Percentiles rank a stretch among this genome's conserved stretches.
Conservation (phyloP, 2,329 filamentous ascomycete species). For the Fusarium humuli region DNA sequence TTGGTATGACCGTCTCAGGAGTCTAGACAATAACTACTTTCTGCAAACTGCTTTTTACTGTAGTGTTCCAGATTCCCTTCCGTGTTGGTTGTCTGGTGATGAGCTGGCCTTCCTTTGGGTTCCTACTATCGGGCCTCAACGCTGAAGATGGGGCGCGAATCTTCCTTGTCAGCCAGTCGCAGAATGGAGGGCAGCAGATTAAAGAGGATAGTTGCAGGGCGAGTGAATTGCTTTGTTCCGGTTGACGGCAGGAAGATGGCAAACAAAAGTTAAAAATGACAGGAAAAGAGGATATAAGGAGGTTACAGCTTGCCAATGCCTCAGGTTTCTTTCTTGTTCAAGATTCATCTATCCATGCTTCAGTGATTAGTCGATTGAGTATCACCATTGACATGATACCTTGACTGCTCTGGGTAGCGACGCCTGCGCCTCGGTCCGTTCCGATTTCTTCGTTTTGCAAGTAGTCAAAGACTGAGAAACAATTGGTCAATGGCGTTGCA, state of each 20-base stretch:
- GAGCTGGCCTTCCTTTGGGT: constrained; percentile 24
- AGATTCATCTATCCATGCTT: constrained; percentile 2
- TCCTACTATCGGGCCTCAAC: constrained; percentile 38
- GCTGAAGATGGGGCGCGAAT: constrained; percentile 35
- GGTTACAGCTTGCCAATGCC: constrained; percentile 36
- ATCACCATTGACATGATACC: background rate
- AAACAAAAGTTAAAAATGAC: constrained; percentile 31
- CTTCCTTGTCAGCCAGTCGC: constrained; percentile 31
- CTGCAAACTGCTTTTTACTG: background rate
- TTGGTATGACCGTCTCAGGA: background rate
- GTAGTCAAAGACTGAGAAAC: constrained; percentile 14
- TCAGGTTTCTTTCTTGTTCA: constrained; percentile 13
- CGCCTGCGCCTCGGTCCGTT: constrained; percentile 41
- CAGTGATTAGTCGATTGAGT: background rate
- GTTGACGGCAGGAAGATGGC: constrained; percentile 27
- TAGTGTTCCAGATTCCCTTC: background rate
- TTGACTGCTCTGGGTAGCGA: constrained; percentile 16
- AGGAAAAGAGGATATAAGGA: constrained; percentile 35
- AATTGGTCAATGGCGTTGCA: constrained; percentile 32
- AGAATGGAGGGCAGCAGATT: constrained; percentile 36
- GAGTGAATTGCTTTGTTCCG: constrained; percentile 26
- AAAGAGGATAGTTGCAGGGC: constrained; percentile 31
- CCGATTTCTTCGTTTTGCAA: constrained; percentile 32
- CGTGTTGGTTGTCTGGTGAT: constrained; percentile 19
- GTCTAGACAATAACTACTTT: background rate